Evolutionary conservation across 306 rosid species (phyloP), one percentile per base, ranked within the genome.

Genomic region (Prunus mume): DNA sequence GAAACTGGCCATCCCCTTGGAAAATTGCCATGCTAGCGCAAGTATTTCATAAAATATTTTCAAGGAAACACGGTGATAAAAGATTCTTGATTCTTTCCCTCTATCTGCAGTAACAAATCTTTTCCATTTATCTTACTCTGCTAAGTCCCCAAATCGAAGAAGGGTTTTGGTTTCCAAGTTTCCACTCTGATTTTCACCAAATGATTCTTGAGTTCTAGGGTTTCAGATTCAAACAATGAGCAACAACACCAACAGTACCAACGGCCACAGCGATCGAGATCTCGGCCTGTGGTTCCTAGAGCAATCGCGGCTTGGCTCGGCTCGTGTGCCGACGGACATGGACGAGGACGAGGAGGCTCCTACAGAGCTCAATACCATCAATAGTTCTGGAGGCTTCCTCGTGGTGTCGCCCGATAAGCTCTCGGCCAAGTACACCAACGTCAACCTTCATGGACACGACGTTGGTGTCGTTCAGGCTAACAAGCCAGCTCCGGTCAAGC

Each of bases 371-470:
- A 96, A 96, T 86, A 87, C 99, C 25, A 74, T 89, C 58, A 96
- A 92, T 87, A 92, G 98, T 87, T 91, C 97, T 38, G 99, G 99
- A 3, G 99, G 99, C 27, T 96, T 92, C 84, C 85, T 86, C 65
- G 84, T 91, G 20, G 91, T 96, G 4, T 80, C 91, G 19, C 86
- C 93, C 9, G 98, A 96, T 71, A 96, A 92, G 87, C 93, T 96
- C 24, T 96, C 98, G 13, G 83, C 89, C 25, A 92, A 86, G 87
- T 96, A 96, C 83, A 83, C 93, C 2, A 73, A 34, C 78, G 89
- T 88, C 49, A 85, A 85, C 77, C 96, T 91, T 52, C 99, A 91
- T 64, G 99, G 97, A 27, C 96, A 96, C 75, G 99, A 96, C 63
- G 99, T 96, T 73, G 99, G 99, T 5, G 98, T 92, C 10, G 87